Base-by-base conservation (phyloP, 805 yeast genomes). In the Barnettozyma vustinii region DNA sequence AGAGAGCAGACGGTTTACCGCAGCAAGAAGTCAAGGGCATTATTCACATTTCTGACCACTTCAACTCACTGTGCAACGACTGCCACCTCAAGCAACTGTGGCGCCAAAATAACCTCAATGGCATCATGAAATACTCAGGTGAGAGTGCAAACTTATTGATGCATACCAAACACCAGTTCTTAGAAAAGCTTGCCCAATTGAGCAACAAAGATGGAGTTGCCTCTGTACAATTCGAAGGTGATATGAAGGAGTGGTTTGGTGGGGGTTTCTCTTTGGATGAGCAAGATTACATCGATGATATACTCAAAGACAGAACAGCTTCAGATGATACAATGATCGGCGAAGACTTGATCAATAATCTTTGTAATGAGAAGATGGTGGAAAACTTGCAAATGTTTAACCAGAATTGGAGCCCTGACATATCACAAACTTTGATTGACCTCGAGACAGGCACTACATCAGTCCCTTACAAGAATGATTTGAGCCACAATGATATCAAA, bases 191-290 rank as follows among this genome's bases (percentile, higher is more conserved):
- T 19, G 19, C 25, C 13, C 27, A 12, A 9, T n/a, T 23, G 7
- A 21, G 18, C 42, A 23, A 12, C 27, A n/a, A 39, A 39, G n/a
- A 13, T 5, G 27, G 27, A 5, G 26, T n/a, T 39, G 27, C 18
- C 18, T 42, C n/a, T 27, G 30, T 42, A 9, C 33, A 42, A 20
- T 42, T 42, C 18, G 45, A 42, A 32, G 45, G 45, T 7, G 37
- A 30, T 20, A 16, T 42, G 21, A 30, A n/a, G 5, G 45, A 42
- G 20, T 42, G 45, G 45, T 42, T 42, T 42, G 45, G 45, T 18
- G 12, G 13, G 7, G 37, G 27, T 7, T 30, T 42, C 15, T n/a
- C 23, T 32, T 20, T 42, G 19, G 26, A 19, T 7, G 20, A 42
- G 21, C 37, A 32, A 10, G 32, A 23, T 40, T 36, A 36, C 39